Evolutionary conservation across 2,329 filamentous ascomycete species (phyloP), one percentile per base, ranked within the genome.

Genomic region (Fusarium cicatricum): DNA sequence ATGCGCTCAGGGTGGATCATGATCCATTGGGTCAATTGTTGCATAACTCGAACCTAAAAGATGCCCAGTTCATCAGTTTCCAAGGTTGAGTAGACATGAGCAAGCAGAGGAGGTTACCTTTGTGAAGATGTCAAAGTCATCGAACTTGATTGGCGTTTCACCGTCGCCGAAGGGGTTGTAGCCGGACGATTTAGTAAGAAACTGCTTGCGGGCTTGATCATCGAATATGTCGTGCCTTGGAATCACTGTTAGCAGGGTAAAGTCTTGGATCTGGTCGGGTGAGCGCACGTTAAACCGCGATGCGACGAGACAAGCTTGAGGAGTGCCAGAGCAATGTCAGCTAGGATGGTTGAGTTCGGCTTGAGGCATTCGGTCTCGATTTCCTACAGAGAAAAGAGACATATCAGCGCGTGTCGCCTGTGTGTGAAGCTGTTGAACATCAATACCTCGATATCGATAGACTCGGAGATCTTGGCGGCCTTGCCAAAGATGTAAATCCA

Each of bases 251-350:
- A 66, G 54, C 39, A 42, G 32, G 17, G 16, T 23, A 28, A 21
- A 12, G 10, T 33, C 29, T 19, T 3, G 32, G 39, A 44, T 45
- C 41, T 11, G 11, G 15, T 39, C 33, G 19, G 19, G 42, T 29
- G 36, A 58, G 82, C 90, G 65, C 85, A 97, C 92, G 90, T 96
- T 41, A 98, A 80, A 61, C 93, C 93, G 62, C 93, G 89, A 78
- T 97, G 92, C 56, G 93, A 97, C 28, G 95, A 97, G 43, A 97
- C 88, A 72, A 90, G 92, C 82, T 97, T 97, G 55, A 98, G 85
- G 16, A 98, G 81, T 49, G 90, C 87, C 39, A 99, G 83, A 31
- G 92, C 94, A 66, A 98, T 91, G 51, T 94, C 86, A 57, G 89
- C 80, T 15, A 99, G 82, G 62, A 88, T 84, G 38, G 86, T 83